Base-by-base conservation (phyloP, 2,329 filamentous ascomycete species). In the Lomentospora prolificans region DNA sequence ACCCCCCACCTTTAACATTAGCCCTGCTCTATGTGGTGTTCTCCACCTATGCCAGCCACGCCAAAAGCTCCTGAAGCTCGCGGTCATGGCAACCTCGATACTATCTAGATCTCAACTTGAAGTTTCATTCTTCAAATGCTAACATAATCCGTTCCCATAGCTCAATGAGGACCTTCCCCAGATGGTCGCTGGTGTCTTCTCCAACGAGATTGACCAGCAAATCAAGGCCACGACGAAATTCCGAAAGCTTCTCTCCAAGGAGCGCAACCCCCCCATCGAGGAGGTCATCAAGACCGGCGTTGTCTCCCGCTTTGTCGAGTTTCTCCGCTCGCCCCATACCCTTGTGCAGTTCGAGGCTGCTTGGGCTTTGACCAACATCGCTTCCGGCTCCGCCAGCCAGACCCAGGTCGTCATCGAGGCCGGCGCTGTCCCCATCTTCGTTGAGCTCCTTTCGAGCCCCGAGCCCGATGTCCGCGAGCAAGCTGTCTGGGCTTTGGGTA, bases 271-370 rank as follows among this genome's bases (percentile, higher is more conserved):
- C 50, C 94, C 94, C 50, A 99, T 99, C 70, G 94, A 99, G 77
- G 90, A 95, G 70, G 94, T 99, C 64, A 99, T 99, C 74, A 95
- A 97, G 81, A 97, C 94, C 58, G 94, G 94, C 67, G 94, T 99
- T 61, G 94, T 99, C 63, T 87, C 85, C 77, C 88, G 94, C 69
- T 99, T 99, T 68, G 94, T 99, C 73, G 90, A 96, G 73, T 99
- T 99, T 75, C 86, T 99, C 59, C 89, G 90, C 69, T 99, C 94
- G 56, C 94, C 94, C 61, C 94, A 99, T 74, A 97, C 94, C 31
- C 82, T 99, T 51, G 94, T 99, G 57, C 94, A 99, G 74, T 99
- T 99, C 69, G 94, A 99, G 79, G 94, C 94, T 66, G 94, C 94
- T 46, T 99, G 94, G 94, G 94, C 94, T 61, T 78, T 99, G 68